Conservation (phyloP, 2,329 filamentous ascomycete genomes). For the Trichoderma koningii region DNA sequence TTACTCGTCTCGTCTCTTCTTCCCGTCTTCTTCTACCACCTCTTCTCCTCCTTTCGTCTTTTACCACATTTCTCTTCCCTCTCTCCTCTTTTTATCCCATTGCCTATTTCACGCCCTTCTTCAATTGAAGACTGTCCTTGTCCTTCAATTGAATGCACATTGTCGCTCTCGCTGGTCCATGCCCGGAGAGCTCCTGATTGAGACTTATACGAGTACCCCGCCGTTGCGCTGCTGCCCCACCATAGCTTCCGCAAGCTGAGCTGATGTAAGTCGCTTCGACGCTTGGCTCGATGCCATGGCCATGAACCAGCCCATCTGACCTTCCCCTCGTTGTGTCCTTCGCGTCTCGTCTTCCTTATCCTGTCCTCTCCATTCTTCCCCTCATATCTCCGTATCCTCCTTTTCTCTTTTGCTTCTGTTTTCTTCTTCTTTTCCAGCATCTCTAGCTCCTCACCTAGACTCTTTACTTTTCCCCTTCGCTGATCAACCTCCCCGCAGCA, state of each 20-base stretch:
- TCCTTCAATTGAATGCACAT: too few species aligned
- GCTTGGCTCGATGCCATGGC: too few species aligned
- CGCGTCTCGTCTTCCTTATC: not conserved
- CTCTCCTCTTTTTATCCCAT: not conserved
- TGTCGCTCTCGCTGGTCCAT: not conserved
- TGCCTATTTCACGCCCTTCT: not conserved
- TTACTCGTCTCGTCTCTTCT: too few species aligned
- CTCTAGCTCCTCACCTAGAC: not conserved
- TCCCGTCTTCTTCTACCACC: conserved; percentile 18
- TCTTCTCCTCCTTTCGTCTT: not conserved
- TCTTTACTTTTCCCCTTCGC: not conserved
- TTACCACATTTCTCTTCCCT: not conserved
- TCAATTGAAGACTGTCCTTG: conserved; percentile 11
- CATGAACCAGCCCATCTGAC: not conserved
- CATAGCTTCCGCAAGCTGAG: conserved; percentile 27
- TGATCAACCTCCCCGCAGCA: conserved; percentile 28
- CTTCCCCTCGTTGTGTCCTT: not conserved
- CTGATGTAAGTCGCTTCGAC: conserved; percentile 17
- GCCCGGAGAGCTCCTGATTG: conserved; percentile 13
- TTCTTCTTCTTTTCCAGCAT: not conserved
- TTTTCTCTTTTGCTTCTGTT: not conserved
- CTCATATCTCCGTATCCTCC: not conserved
- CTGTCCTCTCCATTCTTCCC: not conserved
- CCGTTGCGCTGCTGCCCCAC: conserved; percentile 24
- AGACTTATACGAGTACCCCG: conserved; percentile 6